Evolutionary conservation across 169 alveolate genomes (phyloP).

Genomic region (Plasmodium blacklocki): DNA sequence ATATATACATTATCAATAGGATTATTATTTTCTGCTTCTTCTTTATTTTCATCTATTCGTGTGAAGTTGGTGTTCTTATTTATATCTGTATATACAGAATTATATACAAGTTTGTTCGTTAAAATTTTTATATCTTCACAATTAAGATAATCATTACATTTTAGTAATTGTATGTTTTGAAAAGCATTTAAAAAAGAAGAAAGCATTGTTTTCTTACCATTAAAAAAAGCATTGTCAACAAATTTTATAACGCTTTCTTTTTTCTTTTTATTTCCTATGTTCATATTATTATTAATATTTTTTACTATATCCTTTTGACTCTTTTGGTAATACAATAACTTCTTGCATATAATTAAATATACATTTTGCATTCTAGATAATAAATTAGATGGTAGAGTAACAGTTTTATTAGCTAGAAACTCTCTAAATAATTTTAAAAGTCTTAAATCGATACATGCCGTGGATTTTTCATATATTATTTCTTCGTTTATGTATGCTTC

Average conservation of each 20-base stretch:
- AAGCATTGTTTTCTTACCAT: constrained; percentile 42
- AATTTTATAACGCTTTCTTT: constrained; percentile 34
- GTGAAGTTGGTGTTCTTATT: neutral
- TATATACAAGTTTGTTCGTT: constrained; percentile 30
- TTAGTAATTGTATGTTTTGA: constrained; percentile 29
- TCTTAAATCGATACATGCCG: constrained; percentile 51
- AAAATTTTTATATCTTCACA: constrained; percentile 57
- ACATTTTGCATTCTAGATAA: constrained; percentile 55
- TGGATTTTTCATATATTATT: constrained; percentile 21
- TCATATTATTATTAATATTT: constrained; percentile 7
- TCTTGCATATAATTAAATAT: constrained; percentile 31
- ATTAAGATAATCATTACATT: constrained; percentile 41
- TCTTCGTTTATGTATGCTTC: constrained; percentile 46
- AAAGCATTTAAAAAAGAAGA: constrained; percentile 20
- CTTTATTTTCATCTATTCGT: neutral
- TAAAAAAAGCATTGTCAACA: constrained; percentile 35
- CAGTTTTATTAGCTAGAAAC: constrained; percentile 52
- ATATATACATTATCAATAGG: constrained; percentile 16
- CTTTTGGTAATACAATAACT: constrained; percentile 57
- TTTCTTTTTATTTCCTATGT: constrained; percentile 22
- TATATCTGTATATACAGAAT: constrained; percentile 34
- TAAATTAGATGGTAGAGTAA: constrained; percentile 15
- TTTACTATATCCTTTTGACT: constrained; percentile 44
- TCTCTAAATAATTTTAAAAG: constrained; percentile 62
- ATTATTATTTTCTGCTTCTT: constrained; percentile 3